Base-by-base conservation (phyloP, 2,329 filamentous ascomycete genomes). In the Tolypocladium sp. region DNA sequence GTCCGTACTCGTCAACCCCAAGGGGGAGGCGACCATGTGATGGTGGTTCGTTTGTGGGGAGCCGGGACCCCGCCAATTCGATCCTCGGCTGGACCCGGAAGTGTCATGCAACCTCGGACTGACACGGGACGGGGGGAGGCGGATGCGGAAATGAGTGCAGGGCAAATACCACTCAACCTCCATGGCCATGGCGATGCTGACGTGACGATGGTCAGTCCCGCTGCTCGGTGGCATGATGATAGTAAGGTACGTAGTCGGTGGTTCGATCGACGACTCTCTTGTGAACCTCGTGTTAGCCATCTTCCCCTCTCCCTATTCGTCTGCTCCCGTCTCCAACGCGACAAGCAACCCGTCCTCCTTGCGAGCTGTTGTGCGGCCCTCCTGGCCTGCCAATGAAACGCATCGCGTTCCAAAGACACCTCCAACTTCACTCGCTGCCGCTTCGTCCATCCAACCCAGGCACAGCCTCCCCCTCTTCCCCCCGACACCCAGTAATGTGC, bases 81-180 rank as follows among this genome's bases (percentile, higher is more conserved):
- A 8, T 44, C 44, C 60, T 63, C 61, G 61, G 61, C 55, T 61
- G 56, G 58, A 52, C 56, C 61, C 58, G 58, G 60, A 12, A 15
- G 10, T 27, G 25, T 49, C 27, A 35, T 52, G 27, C 49, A 35
- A 35, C 30, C 49, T 52, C 49, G 49, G 49, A 52, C 30, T 52
- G 49, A 35, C 49, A 52, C 49, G 49, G 41, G 41, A 44, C 9
- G 41, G 37, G 30, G 30, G 30, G 4, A 33, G 30, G 6, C 30
- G 15, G 15, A 17, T 17, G 17, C 17, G 40, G 25, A 46, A 46
- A 15, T 27, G 17, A 46, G 12, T 30, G 44, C 44, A 9, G 20
- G 13, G 44, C 44, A 30, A 49, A 17, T 30, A 30, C 42, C 42
- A 27, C 42, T 46, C 42, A 25, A 49, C 41, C 44, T 27, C 44